A percentile compares a stretch with the other conserved stretches of the same genome.
Conservation (phyloP, 805 yeast species). For the Yarrowia divulgata region DNA sequence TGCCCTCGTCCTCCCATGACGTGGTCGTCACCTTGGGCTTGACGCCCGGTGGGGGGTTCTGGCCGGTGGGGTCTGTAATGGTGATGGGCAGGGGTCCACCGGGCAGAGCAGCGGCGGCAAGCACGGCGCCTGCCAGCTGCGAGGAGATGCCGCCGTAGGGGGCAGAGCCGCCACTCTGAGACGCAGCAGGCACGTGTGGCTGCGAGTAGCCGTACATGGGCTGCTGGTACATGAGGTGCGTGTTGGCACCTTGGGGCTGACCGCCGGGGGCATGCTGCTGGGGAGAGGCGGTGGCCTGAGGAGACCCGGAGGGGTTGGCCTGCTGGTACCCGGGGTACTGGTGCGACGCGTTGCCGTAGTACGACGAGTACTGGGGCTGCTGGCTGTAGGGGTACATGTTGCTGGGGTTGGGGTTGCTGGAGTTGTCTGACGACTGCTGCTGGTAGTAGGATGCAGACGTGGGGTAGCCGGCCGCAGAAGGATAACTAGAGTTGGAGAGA, state of each 20-base stretch:
- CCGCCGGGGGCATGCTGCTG: conserved; percentile 40
- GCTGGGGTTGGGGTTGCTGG: conserved; percentile 14
- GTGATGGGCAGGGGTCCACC: conserved; percentile 42
- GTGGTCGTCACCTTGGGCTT: conserved; percentile 77
- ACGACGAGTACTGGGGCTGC: conserved; percentile 39
- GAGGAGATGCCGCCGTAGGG: conserved; percentile 39
- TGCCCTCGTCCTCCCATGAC: conserved; percentile 90
- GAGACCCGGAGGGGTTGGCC: conserved; percentile 31
- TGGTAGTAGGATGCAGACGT: conserved; percentile 28
- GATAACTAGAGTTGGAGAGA: conserved; percentile 23
- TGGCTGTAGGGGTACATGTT: conserved; percentile 39
- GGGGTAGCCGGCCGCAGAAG: conserved; percentile 38
- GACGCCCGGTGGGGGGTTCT: conserved; percentile 52
- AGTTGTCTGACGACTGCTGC: conserved; percentile 3
- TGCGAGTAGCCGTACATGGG: conserved; percentile 38
- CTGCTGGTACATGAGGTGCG: conserved; percentile 39
- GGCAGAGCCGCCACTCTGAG: conserved; percentile 27
- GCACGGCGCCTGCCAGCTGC: conserved; percentile 37
- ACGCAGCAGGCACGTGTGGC: conserved; percentile 37
- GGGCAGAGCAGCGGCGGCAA: conserved; percentile 51
- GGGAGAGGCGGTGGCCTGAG: conserved; percentile 34
- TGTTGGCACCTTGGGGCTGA: conserved; percentile 24
- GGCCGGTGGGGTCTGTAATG: conserved; percentile 53
- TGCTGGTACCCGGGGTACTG: conserved; percentile 38
- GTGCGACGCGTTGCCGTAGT: conserved; percentile 38